A percentile compares a stretch with the other conserved stretches of the same genome.
phyloP scores from a whole-genome alignment of 768 basidiomycete species.

The Ramaria sp. region DNA sequence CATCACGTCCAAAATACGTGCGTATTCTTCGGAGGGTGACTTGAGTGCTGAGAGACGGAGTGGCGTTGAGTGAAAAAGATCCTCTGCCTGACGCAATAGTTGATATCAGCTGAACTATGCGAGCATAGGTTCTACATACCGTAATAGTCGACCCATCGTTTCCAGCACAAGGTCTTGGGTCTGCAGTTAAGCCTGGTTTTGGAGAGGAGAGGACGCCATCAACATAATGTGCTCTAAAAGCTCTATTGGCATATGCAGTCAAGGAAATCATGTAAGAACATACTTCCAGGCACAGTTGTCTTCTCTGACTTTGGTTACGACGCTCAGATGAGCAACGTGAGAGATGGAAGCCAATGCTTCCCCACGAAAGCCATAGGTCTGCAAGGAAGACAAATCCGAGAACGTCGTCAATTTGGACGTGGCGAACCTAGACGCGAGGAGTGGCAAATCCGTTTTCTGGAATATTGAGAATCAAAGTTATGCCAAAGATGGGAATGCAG shows the following conservation, averaged over 20 bases:
- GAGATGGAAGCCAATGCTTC: slow-evolving; percentile 96
- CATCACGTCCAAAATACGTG: slow-evolving; percentile 81
- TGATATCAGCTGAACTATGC: background rate
- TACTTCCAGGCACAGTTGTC: slow-evolving; percentile 91
- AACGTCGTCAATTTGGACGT: slow-evolving; percentile 87
- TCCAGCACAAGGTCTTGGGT: slow-evolving; percentile 86
- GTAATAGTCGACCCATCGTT: slow-evolving; percentile 89
- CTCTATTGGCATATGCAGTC: background rate
- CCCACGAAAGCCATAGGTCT: slow-evolving; percentile 93
- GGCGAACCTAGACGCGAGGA: slow-evolving; percentile 90
- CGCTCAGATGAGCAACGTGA: slow-evolving; percentile 80
- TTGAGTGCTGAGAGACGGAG: slow-evolving; percentile 78
- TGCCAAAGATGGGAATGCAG: background rate
- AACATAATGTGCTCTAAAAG: slow-evolving; percentile 62
- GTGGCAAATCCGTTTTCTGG: slow-evolving; percentile 79
- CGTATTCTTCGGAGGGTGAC: slow-evolving; percentile 83
- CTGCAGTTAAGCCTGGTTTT: slow-evolving; percentile 59
- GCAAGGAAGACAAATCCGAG: slow-evolving; percentile 72
- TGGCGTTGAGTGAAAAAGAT: slow-evolving; percentile 90
- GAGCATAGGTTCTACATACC: slow-evolving; percentile 29
- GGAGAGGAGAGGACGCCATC: slow-evolving; percentile 65
- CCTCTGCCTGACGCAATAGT: slow-evolving; percentile 59
- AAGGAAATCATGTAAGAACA: slow-evolving; percentile 20
- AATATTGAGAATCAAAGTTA: background rate
- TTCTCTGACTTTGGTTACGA: slow-evolving; percentile 79